Base-by-base conservation (phyloP, 2,329 filamentous ascomycete species). In the Penicillium sp. region DNA sequence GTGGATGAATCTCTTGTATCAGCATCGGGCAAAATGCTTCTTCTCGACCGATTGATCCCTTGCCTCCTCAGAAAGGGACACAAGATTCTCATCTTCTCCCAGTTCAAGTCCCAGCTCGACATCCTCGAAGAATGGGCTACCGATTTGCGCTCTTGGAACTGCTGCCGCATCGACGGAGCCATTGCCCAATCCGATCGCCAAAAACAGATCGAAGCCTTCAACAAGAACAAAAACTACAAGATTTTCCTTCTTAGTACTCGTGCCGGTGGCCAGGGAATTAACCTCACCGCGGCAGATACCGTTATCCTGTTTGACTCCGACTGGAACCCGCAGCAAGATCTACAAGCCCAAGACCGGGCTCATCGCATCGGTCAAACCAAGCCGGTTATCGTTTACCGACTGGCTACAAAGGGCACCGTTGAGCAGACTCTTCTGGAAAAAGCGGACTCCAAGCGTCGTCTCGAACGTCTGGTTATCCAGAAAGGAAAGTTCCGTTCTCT, bases 311-410 rank as follows among this genome's bases (percentile, higher is more conserved):
- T 93, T 59, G 92, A 97, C 68, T 83, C 79, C 8, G 83, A 95
- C 62, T 96, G 92, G 84, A 98, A 98, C 61, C 93, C 93, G 0
- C 93, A 98, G 67, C 92, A 96, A 65, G 93, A 98, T 68, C 77
- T 98, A 0, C 93, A 98, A 66, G 93, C 93, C 0, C 93, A 97
- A 70, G 93, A 98, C 64, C 88, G 93, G 4, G 90, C 89, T 0
- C 93, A 98, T 66, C 83, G 93, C 10, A 97, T 98, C 55, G 93
- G 93, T 0, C 93, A 98, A 68, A 95, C 85, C 0, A 81, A 86
- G 2, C 93, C 93, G 0, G 93, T 98, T 1, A 83, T 98, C 18
- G 87, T 98, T 0, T 98, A 95, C 69, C 86, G 93, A 1, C 84
- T 98, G 29, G 92, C 93, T 0, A 98, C 93, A 0, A 90, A 91